Evolutionary conservation across 345 rosid genomes (phyloP), one percentile per base, ranked within the genome.

Genomic region (Gossypium thurberi): DNA sequence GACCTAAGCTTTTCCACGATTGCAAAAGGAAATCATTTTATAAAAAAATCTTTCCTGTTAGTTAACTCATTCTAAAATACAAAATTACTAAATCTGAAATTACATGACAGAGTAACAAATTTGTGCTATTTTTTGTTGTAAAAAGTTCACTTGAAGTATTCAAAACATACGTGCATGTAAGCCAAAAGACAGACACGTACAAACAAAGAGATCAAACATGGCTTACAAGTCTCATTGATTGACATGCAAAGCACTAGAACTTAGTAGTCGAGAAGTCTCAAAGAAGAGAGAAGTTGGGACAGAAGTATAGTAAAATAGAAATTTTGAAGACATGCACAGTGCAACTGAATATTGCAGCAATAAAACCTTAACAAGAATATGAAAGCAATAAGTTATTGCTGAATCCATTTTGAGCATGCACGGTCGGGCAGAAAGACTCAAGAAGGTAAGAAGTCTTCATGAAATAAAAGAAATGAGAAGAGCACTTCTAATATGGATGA

Each of bases 291-390:
- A 0, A 47, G 51, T 43, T 65, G 6, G 5, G 28, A 43, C 28
- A 4, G 2, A 65, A 4, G 51, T 20, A 11, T 2, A 11, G 51
- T 43, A 65, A 43, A 17, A 65, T 4, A 63, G n/a, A 63, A 20
- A 43, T 18, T 65, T 43, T 20, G 52, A 65, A 65, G 28, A 42
- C n/a, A 2, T n/a, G 12, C 12, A 65, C 51, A 18, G 10, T 65
- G 52, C 52, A 65, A 42, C 68, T 42, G 26, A 42, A 63, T 18
- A 64, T 64, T 2, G 15, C 68, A 42, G 67, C 68, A 64, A 64
- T 64, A 50, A 33, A 0, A 33, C 11, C 17, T 42, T 65, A 43
- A 43, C 26, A 18, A 65, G 52, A 43, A 18, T 43, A 65, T 10
- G 1, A 43, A 42, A 42, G 69, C 17, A 64, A 42, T 64, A n/a